Evolutionary conservation across 2,329 filamentous ascomycete genomes (phyloP), one percentile per base, ranked within the genome.

Genomic region (Pyrenophora tritici-repentis): DNA sequence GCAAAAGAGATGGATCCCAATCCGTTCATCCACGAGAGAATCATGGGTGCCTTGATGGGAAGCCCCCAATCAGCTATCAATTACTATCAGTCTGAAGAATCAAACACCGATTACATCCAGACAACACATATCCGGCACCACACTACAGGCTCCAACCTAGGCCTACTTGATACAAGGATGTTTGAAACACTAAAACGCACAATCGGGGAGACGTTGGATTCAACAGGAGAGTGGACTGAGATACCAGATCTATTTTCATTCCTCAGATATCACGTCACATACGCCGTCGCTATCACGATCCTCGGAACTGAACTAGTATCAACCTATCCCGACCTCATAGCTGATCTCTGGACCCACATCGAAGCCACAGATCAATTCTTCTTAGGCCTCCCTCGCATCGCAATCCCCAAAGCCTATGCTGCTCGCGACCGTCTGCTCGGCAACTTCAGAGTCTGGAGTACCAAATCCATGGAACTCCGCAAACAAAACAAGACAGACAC

Each of bases 331-430:
- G 18, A 13, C 1, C n/a, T 63, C 0, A 44, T 53, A 6, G 12
- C 32, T 6, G 60, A 63, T 3, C 31, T 59, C 13, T 63, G 60
- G 60, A 49, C 40, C 1, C 53, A 56, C 37, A 63, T 63, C 2
- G 60, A 63, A 16, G 32, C 43, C 16, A 61, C 53, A 1, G 53
- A 56, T 7, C n/a, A 45, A 2, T 43, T 63, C 5, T 50, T 61
- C 18, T 36, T 56, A 31, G 56, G 60, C 1, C 35, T 63, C 2
- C 60, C 59, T 3, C 52, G 52, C 1, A 53, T 53, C 22, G 2
- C 59, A 1, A 48, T 49, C 0, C 38, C 61, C 6, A 37, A 36
- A 40, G 50, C 59, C 0, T 50, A 61, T 16, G 50, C 37, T 32
- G 52, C 59, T 0, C 47, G 61, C 1, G 61, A 59, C 13, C 51